Conservation (phyloP, 1,284 basidiomycete species). For the Megacollybia platyphylla region DNA sequence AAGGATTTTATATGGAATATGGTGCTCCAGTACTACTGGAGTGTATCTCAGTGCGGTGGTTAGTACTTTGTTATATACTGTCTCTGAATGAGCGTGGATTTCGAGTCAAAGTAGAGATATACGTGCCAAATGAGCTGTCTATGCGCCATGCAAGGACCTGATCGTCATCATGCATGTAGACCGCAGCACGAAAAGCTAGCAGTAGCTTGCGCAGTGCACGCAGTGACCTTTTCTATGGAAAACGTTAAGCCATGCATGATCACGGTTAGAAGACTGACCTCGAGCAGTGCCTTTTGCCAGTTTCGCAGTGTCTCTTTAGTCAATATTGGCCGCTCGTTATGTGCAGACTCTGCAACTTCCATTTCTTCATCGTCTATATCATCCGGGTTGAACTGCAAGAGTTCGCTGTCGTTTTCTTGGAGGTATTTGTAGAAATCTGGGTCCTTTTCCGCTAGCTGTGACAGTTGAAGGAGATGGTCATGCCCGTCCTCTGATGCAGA, state of each 20-base stretch:
- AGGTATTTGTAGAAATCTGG: conserved; percentile 98
- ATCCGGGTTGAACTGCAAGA: conserved; percentile 65
- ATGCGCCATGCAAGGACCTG: conserved; percentile 71
- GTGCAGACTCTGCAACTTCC: conserved; percentile 29
- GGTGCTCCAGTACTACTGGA: conserved; percentile 80
- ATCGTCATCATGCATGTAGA: conserved; percentile 81
- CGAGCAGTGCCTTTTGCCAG: conserved; percentile 89
- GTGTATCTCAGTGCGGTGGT: conserved; percentile 84
- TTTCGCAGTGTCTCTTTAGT: conserved; percentile 65
- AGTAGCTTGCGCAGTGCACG: conserved; percentile 78
- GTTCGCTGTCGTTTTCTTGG: conserved; percentile 87
- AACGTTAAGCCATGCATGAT: neutral
- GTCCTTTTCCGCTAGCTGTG: conserved; percentile 87
- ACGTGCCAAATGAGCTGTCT: conserved; percentile 60
- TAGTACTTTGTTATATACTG: conserved; percentile 90
- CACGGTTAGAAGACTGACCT: conserved; percentile 34
- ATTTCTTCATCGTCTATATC: conserved; percentile 29
- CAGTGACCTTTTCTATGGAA: conserved; percentile 74
- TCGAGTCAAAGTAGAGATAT: conserved; percentile 1
- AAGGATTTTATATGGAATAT: conserved; percentile 79
- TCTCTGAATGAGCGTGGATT: conserved; percentile 5
- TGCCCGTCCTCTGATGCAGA: conserved; percentile 46
- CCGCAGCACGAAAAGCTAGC: conserved; percentile 82
- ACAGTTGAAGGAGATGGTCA: conserved; percentile 71
- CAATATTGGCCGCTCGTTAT: conserved; percentile 44